These are phyloP conservation scores for Bonnemaisonia californica DNA, from an alignment of 31 red algal species.

Conservation along the genomic window DNA sequence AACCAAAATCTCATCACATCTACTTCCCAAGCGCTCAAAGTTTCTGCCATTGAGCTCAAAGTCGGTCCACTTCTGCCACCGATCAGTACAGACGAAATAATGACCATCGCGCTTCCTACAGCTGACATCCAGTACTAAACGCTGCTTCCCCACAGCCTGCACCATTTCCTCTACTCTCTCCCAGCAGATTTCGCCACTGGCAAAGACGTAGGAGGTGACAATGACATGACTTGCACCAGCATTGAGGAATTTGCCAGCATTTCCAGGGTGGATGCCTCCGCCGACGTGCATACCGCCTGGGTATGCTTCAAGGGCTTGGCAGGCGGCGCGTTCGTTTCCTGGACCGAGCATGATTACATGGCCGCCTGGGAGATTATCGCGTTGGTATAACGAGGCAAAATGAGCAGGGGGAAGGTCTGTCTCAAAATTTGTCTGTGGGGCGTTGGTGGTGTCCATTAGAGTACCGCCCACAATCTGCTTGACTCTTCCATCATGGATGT, in stretches of 20 bases:
- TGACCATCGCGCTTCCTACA: conserved; percentile 57
- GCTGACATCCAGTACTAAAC: conserved; percentile 93
- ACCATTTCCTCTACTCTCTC: conserved; percentile 70
- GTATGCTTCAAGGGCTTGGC: conserved; percentile 71
- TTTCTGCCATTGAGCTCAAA: conserved; percentile 53
- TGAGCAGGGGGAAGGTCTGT: conserved; percentile 59
- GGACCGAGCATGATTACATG: conserved; percentile 95
- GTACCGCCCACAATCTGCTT: conserved; percentile 97
- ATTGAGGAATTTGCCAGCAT: conserved; percentile 60
- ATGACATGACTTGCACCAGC: conserved; percentile 96
- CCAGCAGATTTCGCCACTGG: conserved; percentile 66
- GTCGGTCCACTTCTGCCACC: conserved; percentile 86
- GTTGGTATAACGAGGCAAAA: conserved; percentile 73
- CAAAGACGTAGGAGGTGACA: conserved; percentile 96
- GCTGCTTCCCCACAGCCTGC: conserved; percentile 47
- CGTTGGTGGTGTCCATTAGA: conserved; percentile 34
- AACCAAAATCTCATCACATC: conserved; percentile 94
- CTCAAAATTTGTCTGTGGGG: conserved; percentile 85
- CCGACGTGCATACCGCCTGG: conserved; percentile 90
- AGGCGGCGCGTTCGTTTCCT: conserved; percentile 77
- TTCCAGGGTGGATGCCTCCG: conserved; percentile 79
- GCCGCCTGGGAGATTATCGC: conserved; percentile 81
- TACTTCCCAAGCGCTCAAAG: conserved; percentile 51
- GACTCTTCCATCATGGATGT: conserved; percentile 85
- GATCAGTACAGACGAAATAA: conserved; percentile 91